Conservation (phyloP, 208 protist species). For the Trichomonas vaginalis region DNA sequence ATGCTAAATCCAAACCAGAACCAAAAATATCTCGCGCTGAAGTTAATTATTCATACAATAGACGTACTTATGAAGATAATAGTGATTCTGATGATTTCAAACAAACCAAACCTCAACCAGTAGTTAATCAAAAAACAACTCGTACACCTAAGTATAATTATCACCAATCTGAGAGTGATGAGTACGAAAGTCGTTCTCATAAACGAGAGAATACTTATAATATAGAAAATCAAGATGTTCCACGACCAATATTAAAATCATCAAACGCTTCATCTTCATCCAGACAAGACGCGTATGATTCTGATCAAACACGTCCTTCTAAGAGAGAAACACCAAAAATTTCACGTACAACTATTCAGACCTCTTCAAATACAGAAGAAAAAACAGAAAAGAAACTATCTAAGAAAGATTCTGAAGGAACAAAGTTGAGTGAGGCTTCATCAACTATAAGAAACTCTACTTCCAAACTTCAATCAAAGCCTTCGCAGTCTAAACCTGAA, state of each 20-base stretch:
- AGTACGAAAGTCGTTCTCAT: not conserved
- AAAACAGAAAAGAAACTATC: not conserved
- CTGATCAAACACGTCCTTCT: not conserved
- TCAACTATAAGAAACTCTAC: not conserved
- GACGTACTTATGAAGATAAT: not conserved
- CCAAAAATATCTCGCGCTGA: not conserved
- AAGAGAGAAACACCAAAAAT: not conserved
- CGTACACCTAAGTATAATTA: not conserved
- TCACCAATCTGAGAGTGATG: not conserved
- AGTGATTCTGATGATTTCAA: not conserved
- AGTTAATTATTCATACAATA: not conserved
- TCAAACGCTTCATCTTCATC: not conserved
- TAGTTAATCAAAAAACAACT: no score
- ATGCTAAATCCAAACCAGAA: not conserved
- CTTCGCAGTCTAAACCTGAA: no score
- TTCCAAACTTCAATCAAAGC: not conserved
- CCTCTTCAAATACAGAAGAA: not conserved
- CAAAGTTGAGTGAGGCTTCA: not conserved
- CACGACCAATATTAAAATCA: not conserved
- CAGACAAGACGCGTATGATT: not conserved
- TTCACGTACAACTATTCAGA: not conserved
- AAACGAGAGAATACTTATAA: not conserved
- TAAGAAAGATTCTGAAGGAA: no score
- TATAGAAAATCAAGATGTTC: not conserved
- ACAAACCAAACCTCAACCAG: not conserved